Evolutionary conservation across 129 eudicot genomes (phyloP), one percentile per base, ranked within the genome.

Genomic region (Escallonia herrerae): DNA sequence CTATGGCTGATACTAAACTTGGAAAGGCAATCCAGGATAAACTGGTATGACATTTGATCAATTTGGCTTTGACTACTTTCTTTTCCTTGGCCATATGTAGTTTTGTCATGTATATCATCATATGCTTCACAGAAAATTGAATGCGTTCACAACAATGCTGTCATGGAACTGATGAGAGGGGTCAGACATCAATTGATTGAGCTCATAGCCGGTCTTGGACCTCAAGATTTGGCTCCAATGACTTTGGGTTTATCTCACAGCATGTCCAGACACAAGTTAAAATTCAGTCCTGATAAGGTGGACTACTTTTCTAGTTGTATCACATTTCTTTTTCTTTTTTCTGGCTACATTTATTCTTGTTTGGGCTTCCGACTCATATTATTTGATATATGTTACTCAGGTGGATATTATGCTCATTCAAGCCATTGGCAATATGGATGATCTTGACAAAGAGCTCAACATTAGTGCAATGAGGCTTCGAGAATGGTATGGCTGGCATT

Each of bases 401-500:
- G 97, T 90, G 63, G 97, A 90, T 62, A 90, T 95, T 6, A 90
- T 90, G 95, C 87, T 90, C 40, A 84, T 90, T 71, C 97, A 90
- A 75, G 97, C 97, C 73, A 90, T 90, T 69, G 86, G 97, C 57
- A 76, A 87, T 76, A 80, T 90, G 80, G 97, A 90, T 78, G 97
- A 90, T 76, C 95, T 90, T 72, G 97, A 90, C 73, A 90, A 90
- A 69, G 97, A 90, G 72, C 82, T 90, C 55, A 90, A 90, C 67
- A 90, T 95, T 2, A 87, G 84, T 67, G 97, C 95, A 41, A 90
- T 90, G 97, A 90, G 97, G 70, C 95, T 90, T 13, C 77, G 95
- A 40, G 97, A 90, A 82, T 90, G 97, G 97, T 90, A 90, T 62
- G 95, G 95, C 55, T 90, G 95, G 97, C 97, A 90, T 80, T 90